These are phyloP conservation scores for Anisodus tanguticus DNA, from an alignment of 257 asterid genomes.

Conservation along the genomic window DNA sequence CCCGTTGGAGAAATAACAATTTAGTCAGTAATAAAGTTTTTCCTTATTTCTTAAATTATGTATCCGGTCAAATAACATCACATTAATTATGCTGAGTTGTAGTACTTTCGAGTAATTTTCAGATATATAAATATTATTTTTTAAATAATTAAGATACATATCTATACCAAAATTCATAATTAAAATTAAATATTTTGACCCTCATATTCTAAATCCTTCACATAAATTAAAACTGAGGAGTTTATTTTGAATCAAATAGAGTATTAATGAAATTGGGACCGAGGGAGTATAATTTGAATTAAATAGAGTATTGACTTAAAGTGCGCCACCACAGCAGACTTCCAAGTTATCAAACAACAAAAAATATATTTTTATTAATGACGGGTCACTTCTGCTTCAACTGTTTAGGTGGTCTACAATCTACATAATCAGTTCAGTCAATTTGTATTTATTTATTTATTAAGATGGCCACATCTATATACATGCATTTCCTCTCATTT, in stretches of 20 bases:
- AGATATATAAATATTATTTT: too few relatives aligned
- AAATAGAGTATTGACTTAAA: neutral
- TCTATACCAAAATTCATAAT: too few relatives aligned
- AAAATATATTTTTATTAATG: neutral
- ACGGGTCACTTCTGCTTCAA: neutral
- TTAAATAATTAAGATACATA: too few relatives aligned
- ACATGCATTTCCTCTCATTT: neutral
- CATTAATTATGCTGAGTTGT: too few relatives aligned
- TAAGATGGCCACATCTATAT: neutral
- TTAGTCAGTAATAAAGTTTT: too few relatives aligned
- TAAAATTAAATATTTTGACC: too few relatives aligned
- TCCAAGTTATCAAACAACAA: neutral
- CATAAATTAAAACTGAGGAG: neutral
- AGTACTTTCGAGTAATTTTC: too few relatives aligned
- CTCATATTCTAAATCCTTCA: neutral
- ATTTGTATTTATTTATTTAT: neutral
- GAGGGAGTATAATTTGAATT: neutral
- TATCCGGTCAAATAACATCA: too few relatives aligned
- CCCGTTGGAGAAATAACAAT: too few relatives aligned
- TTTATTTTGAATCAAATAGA: neutral
- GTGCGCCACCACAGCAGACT: neutral
- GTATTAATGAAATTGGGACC: neutral
- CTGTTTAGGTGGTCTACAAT: neutral
- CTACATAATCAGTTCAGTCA: neutral
- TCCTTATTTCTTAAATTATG: too few relatives aligned